Evolutionary conservation across 352 stramenopile genomes (phyloP).

Genomic region (Globisporangium orthogonon): DNA sequence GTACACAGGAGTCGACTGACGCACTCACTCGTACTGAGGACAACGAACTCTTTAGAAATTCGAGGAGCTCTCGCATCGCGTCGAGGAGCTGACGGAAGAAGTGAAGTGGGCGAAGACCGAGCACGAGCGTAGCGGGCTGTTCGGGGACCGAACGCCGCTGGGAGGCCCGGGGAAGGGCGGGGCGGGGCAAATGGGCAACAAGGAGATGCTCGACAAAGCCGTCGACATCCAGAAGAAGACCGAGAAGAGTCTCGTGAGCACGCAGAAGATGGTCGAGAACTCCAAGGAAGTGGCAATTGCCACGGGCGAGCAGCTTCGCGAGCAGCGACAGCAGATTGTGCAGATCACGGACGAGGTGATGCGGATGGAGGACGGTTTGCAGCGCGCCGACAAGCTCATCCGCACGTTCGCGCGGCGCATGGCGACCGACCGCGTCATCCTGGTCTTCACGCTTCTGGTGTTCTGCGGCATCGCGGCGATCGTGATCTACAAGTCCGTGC

Average conservation of each 20-base stretch:
- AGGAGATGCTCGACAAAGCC: conserved; percentile 70
- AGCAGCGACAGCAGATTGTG: conserved; percentile 85
- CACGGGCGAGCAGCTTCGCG: conserved; percentile 67
- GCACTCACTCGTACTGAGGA: background rate
- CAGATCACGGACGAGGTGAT: conserved; percentile 85
- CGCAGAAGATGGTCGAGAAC: conserved; percentile 81
- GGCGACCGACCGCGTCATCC: conserved; percentile 77
- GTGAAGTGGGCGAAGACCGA: conserved; percentile 78
- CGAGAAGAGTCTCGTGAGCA: conserved; percentile 78
- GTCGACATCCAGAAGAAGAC: conserved; percentile 83
- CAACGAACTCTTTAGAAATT: conserved; percentile 51
- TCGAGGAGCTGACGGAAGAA: conserved; percentile 76
- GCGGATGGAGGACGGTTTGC: conserved; percentile 76
- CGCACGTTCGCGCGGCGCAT: conserved; percentile 75
- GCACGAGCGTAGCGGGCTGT: conserved; percentile 69
- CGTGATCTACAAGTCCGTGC: conserved; percentile 77
- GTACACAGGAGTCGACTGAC: background rate
- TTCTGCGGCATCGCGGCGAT: conserved; percentile 78
- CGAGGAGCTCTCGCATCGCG: conserved; percentile 65
- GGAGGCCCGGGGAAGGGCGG: conserved; percentile 19
- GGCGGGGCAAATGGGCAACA: conserved; percentile 38
- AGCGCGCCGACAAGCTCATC: conserved; percentile 79
- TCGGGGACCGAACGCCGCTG: conserved; percentile 45
- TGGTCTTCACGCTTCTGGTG: conserved; percentile 73
- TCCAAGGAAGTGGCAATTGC: conserved; percentile 78